Conservation (phyloP, 768 basidiomycete species). For the Thelephora ganbajun region DNA sequence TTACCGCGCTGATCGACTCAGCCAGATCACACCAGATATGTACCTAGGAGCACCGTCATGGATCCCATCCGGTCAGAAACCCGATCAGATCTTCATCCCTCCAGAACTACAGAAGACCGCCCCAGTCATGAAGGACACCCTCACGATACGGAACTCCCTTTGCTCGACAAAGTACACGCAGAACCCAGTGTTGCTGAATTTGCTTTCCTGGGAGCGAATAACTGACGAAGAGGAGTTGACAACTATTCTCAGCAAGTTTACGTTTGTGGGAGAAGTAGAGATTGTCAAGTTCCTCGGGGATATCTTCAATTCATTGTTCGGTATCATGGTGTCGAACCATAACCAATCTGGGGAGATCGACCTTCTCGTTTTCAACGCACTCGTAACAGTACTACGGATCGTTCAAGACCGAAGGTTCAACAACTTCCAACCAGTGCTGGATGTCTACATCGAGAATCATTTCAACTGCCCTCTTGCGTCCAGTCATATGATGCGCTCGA, state of each 20-base stretch:
- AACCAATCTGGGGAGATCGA: conserved; percentile 76
- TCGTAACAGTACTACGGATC: conserved; percentile 85
- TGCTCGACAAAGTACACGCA: conserved; percentile 91
- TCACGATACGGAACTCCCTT: conserved; percentile 76
- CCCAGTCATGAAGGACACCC: conserved; percentile 59
- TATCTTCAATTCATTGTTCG: conserved; percentile 89
- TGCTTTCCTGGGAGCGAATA: conserved; percentile 73
- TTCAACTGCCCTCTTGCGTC: conserved; percentile 73
- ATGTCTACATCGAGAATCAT: conserved; percentile 85
- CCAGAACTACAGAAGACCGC: conserved; percentile 51
- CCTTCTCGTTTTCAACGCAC: conserved; percentile 74
- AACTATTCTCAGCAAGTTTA: conserved; percentile 68
- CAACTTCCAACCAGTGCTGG: conserved; percentile 87
- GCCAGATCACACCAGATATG: conserved; percentile 43
- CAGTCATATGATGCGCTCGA: conserved; percentile 74
- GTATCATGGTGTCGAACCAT: conserved; percentile 61
- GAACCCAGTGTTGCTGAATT: conserved; percentile 66
- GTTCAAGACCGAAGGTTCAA: conserved; percentile 90
- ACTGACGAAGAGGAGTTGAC: conserved; percentile 49
- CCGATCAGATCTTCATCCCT: conserved; percentile 44
- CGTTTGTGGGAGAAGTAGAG: conserved; percentile 88
- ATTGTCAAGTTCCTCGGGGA: conserved; percentile 86
- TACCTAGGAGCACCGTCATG: conserved; percentile 65
- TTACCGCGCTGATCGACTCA: conserved; percentile 67
- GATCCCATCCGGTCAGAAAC: conserved; percentile 37